Base-by-base conservation (phyloP, 306 rosid species). In the Acacia confusa region DNA sequence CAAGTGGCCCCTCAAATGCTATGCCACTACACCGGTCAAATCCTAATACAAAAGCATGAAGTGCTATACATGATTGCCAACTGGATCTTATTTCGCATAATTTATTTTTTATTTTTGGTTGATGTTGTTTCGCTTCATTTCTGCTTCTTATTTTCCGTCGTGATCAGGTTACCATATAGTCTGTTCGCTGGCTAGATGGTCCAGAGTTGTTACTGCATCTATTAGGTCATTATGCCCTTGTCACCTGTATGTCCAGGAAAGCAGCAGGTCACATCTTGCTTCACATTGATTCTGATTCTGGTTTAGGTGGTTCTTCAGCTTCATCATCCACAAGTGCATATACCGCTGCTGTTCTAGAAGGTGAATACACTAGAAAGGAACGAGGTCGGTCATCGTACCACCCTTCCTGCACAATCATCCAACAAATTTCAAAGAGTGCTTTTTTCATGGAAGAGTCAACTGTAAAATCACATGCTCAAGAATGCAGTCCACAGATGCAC, bases 301-400 rank as follows among this genome's bases (percentile, higher is more conserved):
- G 30, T 22, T 36, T 44, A 0, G 90, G 78, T 24, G 64, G 27
- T 22, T 22, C 14, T 72, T 82, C 78, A 15, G 9, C 75, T 30
- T 70, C 55, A 41, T 79, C 86, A 65, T 86, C 88, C 11, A 67
- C 87, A 45, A 91, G 86, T 78, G 90, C 92, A 77, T 93, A 93
- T 27, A 93, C 99, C 70, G 82, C 98, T n/a, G 91, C 99, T 57
- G 98, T 92, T 86, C 99, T 91, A 67, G 88, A 84, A 53, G 98
- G 99, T 17, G 97, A 86, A 64, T 96, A 96, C 50, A 93, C 76
- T 16, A 82, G 91, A 88, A 96, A 93, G 12, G 99, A 96, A 74
- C 85, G 81, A 79, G 98, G 97, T 65, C 99, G 82, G 76, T 85
- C 81, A 77, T 96, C 94, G 50, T 80, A 88, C 91, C 93, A 81